These are phyloP conservation scores for Chlorociboria aeruginascens DNA, from an alignment of 495 filamentous ascomycete species.

Conservation along the genomic window DNA sequence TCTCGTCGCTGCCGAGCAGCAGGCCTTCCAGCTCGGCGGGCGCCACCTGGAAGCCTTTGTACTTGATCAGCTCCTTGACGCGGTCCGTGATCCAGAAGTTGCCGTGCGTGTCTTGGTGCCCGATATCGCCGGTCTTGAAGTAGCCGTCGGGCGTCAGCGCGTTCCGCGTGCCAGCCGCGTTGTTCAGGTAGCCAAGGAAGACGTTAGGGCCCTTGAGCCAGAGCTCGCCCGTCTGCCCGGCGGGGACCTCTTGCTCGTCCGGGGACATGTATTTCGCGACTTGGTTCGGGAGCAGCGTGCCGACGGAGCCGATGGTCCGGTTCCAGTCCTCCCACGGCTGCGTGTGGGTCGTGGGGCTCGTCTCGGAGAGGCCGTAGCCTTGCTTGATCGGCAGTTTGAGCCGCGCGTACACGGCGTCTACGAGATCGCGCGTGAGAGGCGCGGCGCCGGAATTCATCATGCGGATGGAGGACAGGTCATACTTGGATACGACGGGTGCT, in stretches of 20 bases:
- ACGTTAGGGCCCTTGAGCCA: slow-evolving; percentile 54
- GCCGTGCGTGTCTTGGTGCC: slow-evolving; percentile 41
- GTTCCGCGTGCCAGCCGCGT: slow-evolving; percentile 40
- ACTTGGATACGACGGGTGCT: slow-evolving; percentile 58
- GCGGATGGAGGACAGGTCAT: slow-evolving; percentile 63
- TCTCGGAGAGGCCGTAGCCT: slow-evolving; percentile 42
- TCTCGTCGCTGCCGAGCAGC: slow-evolving; percentile 50
- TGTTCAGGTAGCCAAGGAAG: slow-evolving; percentile 54
- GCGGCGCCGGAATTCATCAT: slow-evolving; percentile 84
- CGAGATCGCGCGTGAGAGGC: slow-evolving; percentile 69
- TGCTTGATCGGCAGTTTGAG: slow-evolving; percentile 55
- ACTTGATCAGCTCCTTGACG: slow-evolving; percentile 60
- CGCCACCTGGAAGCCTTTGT: slow-evolving; percentile 60
- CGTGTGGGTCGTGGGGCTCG: slow-evolving; percentile 30
- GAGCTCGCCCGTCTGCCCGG: slow-evolving; percentile 51
- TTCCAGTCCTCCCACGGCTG: slow-evolving; percentile 70
- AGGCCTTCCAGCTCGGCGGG: slow-evolving; percentile 65
- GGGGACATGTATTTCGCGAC: slow-evolving; percentile 59
- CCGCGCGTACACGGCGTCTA: slow-evolving; percentile 59
- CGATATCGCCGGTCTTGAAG: slow-evolving; percentile 57
- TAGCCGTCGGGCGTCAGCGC: slow-evolving; percentile 48
- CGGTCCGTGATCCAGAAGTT: slow-evolving; percentile 53
- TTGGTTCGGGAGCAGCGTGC: slow-evolving; percentile 65
- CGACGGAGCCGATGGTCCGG: slow-evolving; percentile 62
- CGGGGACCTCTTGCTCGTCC: slow-evolving; percentile 2